Evolutionary conservation across 1,284 basidiomycete genomes (phyloP), one percentile per base, ranked within the genome.

Genomic region (Moesziomyces parantarcticus): DNA sequence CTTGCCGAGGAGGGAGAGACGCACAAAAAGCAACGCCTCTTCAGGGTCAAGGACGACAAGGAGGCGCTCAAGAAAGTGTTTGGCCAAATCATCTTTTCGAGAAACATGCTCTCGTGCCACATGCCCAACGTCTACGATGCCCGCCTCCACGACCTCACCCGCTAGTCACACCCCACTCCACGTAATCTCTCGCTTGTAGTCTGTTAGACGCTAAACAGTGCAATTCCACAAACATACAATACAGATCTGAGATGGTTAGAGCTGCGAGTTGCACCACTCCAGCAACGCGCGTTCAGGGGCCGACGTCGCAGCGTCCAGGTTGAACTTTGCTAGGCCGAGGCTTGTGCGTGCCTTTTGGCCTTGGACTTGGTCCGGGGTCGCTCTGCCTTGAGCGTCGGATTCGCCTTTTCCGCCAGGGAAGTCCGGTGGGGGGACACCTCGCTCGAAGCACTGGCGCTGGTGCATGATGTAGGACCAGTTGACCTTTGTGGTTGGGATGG

Each of bases 391-490:
- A 76, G 90, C 91, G 4, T 61, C 62, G 1, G 87, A 86, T 85
- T 93, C 92, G 20, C 91, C 91, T 41, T 87, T 86, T 0, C 91
- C 92, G 13, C 89, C 89, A 0, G 91, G 91, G 75, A 92, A 92
- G 78, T 93, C 91, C 82, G 89, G 90, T 1, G 90, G 85, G 3
- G 91, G 91, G 16, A 87, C 79, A 0, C 90, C 89, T 0, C 76
- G 68, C 2, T 86, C 51, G 75, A 92, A 92, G 32, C 86, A 86
- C 3, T 78, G 83, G 2, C 87, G 85, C 83, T 93, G 92, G 50
- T 87, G 86, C 29, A 85, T 85, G 32, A 92, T 85, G 76, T 92
- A 92, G 16, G 84, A 83, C 8, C 88, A 89, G 81, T 91, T 92
- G 61, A 87, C 83, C 29, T 86, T 50, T 0, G 91, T 92, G 14